phyloP scores from a whole-genome alignment of 345 rosid genomes.

The Eucalyptus rudis region DNA sequence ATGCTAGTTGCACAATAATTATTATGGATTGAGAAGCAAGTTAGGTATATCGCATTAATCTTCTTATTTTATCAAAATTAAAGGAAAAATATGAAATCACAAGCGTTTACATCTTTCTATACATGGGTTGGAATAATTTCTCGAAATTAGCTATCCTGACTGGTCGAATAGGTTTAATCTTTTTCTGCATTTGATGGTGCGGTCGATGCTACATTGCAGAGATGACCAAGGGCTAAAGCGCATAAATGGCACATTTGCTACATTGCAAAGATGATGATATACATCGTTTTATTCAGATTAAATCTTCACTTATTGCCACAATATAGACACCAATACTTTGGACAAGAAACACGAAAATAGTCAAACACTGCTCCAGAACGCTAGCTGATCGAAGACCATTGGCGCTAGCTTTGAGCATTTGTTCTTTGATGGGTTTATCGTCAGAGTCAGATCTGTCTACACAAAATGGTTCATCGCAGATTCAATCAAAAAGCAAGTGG shows the following conservation, averaged over 20 bases:
- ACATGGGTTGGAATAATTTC: no score
- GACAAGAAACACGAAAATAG: not conserved
- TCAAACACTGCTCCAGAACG: not conserved
- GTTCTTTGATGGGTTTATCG: not conserved
- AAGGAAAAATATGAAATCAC: not conserved
- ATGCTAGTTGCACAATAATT: not conserved
- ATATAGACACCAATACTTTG: not conserved
- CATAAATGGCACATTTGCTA: not conserved
- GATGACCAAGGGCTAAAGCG: not conserved
- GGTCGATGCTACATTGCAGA: not conserved
- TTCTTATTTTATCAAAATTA: not conserved
- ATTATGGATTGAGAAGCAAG: not conserved
- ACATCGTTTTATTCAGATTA: not conserved
- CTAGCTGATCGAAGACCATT: not conserved
- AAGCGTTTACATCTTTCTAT: no score
- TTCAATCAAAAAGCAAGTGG: not conserved
- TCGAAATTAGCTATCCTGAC: no score
- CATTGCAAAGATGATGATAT: not conserved
- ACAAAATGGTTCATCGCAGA: constrained; percentile 13
- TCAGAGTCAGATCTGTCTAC: constrained; percentile 7
- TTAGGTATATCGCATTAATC: not conserved
- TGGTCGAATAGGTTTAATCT: not conserved
- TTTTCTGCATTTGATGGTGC: not conserved
- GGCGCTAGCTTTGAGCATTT: not conserved
- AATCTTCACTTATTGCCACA: not conserved